These are phyloP conservation scores for Colletotrichum musae DNA, from an alignment of 2,329 filamentous ascomycete genomes.

Conservation along the genomic window DNA sequence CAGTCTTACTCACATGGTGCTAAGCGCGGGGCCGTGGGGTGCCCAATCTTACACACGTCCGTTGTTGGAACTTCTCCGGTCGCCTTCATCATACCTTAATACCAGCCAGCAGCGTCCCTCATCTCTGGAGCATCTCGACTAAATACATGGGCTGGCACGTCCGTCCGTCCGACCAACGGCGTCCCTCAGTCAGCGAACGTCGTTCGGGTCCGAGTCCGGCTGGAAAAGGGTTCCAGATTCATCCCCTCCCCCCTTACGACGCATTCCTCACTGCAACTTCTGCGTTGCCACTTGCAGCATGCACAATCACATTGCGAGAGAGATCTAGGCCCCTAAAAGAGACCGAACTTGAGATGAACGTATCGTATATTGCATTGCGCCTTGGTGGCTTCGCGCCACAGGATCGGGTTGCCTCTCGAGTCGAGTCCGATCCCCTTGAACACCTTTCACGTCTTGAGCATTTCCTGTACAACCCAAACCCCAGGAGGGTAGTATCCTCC, in stretches of 20 bases:
- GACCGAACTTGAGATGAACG: constrained; percentile 38
- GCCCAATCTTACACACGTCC: not conserved
- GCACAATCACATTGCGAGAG: not conserved
- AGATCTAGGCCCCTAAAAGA: not conserved
- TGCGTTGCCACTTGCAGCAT: not conserved
- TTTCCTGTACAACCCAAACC: constrained; percentile 39
- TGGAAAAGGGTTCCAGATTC: too few relatives aligned
- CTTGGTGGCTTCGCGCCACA: constrained; percentile 45
- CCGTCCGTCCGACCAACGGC: constrained; percentile 2
- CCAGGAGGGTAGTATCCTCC: constrained; percentile 40
- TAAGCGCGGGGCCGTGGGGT: constrained; percentile 25
- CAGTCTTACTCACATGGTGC: not conserved
- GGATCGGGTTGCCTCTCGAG: constrained; percentile 8
- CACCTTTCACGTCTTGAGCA: constrained; percentile 42
- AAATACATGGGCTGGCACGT: too few relatives aligned
- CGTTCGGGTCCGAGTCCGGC: not conserved
- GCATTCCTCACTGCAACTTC: not conserved
- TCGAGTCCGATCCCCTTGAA: constrained; percentile 24
- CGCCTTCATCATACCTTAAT: too few relatives aligned
- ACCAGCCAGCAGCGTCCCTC: too few relatives aligned
- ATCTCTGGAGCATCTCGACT: too few relatives aligned
- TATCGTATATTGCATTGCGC: constrained; percentile 56
- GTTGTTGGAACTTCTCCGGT: too few relatives aligned
- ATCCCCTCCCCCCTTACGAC: not conserved
- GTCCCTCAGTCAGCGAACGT: not conserved